Conservation (phyloP, 768 basidiomycete species). For the Russula sp. region DNA sequence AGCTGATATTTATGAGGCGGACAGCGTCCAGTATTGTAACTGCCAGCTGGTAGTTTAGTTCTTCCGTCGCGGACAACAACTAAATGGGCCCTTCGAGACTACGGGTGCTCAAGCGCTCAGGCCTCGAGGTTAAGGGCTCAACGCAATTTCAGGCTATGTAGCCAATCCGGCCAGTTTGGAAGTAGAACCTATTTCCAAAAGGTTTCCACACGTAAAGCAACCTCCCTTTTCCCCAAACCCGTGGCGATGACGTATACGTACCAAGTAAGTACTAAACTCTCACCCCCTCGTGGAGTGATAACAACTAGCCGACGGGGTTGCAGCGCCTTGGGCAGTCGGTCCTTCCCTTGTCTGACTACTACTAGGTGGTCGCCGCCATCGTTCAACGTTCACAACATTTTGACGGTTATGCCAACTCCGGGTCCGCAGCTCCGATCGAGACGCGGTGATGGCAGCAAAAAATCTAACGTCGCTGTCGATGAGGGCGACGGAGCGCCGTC, state of each 20-base stretch:
- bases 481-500: slow-evolving; percentile 4
- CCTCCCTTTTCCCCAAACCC: background rate
- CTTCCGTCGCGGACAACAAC: no score
- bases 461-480: slow-evolving; percentile 3
- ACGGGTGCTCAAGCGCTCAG: background rate
- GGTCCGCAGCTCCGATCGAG: slow-evolving; percentile 1
- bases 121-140: background rate
- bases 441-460: slow-evolving; percentile 6
- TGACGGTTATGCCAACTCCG: background rate
- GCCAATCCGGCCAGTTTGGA: background rate
- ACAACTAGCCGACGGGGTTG: background rate
- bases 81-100: background rate
- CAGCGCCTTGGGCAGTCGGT: background rate
- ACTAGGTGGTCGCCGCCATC: slow-evolving; percentile 1
- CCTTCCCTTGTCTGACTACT: background rate
- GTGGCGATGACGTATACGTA: background rate
- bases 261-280: background rate
- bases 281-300: background rate
- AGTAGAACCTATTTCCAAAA: background rate
- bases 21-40: no score
- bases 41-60: no score
- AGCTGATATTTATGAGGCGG: no score
- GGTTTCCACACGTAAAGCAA: background rate
- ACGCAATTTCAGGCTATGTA: background rate
- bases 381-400: background rate